A percentile compares a stretch with the other conserved stretches of the same genome.
Conservation (phyloP, 495 filamentous ascomycete genomes). For the Mytilinidion resinicola region DNA sequence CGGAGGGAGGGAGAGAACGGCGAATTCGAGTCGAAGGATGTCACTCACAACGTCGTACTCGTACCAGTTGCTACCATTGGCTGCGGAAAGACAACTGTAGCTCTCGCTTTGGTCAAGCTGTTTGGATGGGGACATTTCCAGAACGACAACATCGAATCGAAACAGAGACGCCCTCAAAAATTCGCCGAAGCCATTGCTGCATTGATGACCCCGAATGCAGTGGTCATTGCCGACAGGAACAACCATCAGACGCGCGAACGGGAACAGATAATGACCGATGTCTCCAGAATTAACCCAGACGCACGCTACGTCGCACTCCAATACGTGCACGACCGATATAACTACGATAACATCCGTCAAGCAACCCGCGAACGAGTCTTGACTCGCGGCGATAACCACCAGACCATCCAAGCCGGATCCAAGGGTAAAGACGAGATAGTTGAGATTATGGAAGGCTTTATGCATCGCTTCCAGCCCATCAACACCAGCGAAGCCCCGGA, state of each 20-base stretch:
- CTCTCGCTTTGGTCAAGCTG: conserved; percentile 70
- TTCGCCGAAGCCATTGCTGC: conserved; percentile 65
- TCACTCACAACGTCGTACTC: conserved; percentile 62
- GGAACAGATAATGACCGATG: conserved; percentile 75
- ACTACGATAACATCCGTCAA: conserved; percentile 57
- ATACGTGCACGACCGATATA: conserved; percentile 69
- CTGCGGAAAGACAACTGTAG: conserved; percentile 94
- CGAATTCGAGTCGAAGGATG: conserved; percentile 39
- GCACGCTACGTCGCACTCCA: conserved; percentile 84
- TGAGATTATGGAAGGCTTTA: conserved; percentile 92
- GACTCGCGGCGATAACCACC: conserved; percentile 87
- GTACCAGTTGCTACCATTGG: conserved; percentile 87
- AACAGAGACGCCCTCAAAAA: conserved; percentile 58
- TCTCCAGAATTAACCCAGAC: conserved; percentile 51
- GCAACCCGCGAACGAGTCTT: conserved; percentile 77
- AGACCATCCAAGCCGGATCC: conserved; percentile 84
- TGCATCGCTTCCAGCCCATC: conserved; percentile 73
- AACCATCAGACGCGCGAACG: conserved; percentile 86
- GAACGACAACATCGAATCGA: conserved; percentile 90
- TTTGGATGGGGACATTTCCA: conserved; percentile 94
- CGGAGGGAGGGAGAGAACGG: conserved; percentile 48
- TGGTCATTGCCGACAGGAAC: conserved; percentile 88
- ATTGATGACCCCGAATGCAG: conserved; percentile 52
- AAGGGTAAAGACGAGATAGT: conserved; percentile 61
- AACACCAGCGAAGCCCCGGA: conserved; percentile 61